Base-by-base conservation (phyloP, 2,329 filamentous ascomycete species). In the Colletotrichum plurivorum region DNA sequence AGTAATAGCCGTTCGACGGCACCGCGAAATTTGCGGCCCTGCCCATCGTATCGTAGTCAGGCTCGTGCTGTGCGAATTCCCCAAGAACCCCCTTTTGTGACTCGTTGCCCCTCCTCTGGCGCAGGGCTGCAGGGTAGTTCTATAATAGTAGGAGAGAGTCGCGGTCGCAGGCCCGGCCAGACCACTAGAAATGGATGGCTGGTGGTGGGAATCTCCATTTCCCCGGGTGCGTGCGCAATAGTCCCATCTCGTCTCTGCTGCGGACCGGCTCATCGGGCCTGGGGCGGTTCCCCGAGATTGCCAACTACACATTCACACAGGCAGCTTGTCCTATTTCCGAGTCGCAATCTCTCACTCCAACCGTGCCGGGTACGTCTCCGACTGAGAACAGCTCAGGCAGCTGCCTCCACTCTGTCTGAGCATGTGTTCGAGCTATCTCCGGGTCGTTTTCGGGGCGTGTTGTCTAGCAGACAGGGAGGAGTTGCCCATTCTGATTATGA, bases 111-210 rank as follows among this genome's bases (percentile, higher is more conserved):
- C 55, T 69, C 61, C 16, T 45, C 27, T 8, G 45, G 48, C 62
- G 65, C 61, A 69, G 66, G 61, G 61, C 61, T 69, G 61, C 43
- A 54, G 61, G 51, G 54, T 49, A 31, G 41, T 15, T 43, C 22
- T 25, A 18, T 16, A 45, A 48, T 7, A 12, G 41, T 13, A 43
- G 15, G 41, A 43, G 41, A n/a, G 13, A 43, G 41, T 43, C 15
- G 41, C 15, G 15, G 31, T 9, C 31, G 31, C 31, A 36, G 31
- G 9, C 31, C 31, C 31, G 31, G 31, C 31, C 31, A 36, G 31
- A 10, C 31, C 31, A 36, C 31, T 36, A 10, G 31, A 36, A 36
- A 46, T 46, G 16, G 45, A 16, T 8, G 45, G 16, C 13, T 18
- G 36, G 27, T 20, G 54, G 55, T 69, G 61, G 27, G 49, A 54